Conservation (phyloP, 805 yeast genomes). For the Myxozyma lipomycoides region DNA sequence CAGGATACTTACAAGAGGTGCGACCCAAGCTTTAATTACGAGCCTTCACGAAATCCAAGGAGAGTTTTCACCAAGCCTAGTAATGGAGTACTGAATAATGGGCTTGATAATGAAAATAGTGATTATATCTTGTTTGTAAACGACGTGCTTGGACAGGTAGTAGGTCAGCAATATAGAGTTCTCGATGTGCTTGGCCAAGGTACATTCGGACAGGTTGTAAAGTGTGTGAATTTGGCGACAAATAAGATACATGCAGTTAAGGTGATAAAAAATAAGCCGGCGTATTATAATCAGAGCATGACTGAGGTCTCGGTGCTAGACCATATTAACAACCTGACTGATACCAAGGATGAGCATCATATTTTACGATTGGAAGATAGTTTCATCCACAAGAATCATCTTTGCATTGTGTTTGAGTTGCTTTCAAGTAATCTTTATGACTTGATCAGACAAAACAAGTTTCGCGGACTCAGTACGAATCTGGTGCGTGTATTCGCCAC, state of each 20-base stretch:
- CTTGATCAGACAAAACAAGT: conserved; percentile 83
- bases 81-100: conserved; percentile 74
- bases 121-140: conserved; percentile 91
- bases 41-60: conserved; percentile 78
- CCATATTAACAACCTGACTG: conserved; percentile 57
- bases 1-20: conserved; percentile 78
- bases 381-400: conserved; percentile 83
- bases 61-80: conserved; percentile 88
- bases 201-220: conserved; percentile 95
- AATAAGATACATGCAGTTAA: conserved; percentile 90
- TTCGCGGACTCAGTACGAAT: conserved; percentile 77
- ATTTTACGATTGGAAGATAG: conserved; percentile 77
- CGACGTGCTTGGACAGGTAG: conserved; percentile 56
- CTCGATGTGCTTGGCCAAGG: conserved; percentile 91
- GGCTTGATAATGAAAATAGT: conserved; percentile 77
- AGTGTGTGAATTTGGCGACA: conserved; percentile 73
- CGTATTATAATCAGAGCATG: conserved; percentile 81
- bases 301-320: conserved; percentile 86
- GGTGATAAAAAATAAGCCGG: conserved; percentile 86
- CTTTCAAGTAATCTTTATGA: conserved; percentile 87
- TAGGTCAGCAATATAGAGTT: conserved; percentile 70
- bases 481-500: conserved; percentile 69
- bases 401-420: conserved; percentile 86
- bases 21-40: conserved; percentile 76
- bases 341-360: conserved; percentile 63